Conservation (phyloP, 2,329 filamentous ascomycete genomes). For the Claviceps humidiphila region DNA sequence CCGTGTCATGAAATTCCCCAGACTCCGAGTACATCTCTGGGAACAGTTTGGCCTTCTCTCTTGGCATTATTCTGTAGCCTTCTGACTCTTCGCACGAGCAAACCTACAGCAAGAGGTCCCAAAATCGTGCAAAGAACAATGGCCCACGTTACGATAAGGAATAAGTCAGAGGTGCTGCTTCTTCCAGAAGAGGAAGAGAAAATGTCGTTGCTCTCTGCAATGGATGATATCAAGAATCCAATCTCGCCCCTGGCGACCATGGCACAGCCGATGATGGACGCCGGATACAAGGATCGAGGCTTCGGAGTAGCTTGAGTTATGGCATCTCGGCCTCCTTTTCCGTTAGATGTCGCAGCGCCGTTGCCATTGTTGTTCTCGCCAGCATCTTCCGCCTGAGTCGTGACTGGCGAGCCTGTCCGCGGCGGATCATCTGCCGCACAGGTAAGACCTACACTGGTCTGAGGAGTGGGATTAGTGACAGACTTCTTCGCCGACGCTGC, state of each 20-base stretch:
- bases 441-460: background rate
- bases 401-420: background rate
- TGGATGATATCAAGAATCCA: slow-evolving; percentile 59
- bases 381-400: background rate
- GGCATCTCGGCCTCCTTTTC: background rate
- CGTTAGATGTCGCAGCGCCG: background rate
- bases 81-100: slow-evolving; percentile 30
- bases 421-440: background rate
- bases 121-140: slow-evolving; percentile 41
- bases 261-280: slow-evolving; percentile 47
- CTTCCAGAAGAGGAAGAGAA: slow-evolving; percentile 15
- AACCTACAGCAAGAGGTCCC: slow-evolving; percentile 34
- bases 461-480: background rate
- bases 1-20: slow-evolving; percentile 1
- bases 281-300: slow-evolving; percentile 52
- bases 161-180: slow-evolving; percentile 26
- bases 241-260: slow-evolving; percentile 76
- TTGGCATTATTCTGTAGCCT: slow-evolving; percentile 8
- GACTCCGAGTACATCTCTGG: slow-evolving; percentile 1
- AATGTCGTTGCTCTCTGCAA: slow-evolving; percentile 43
- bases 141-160: slow-evolving; percentile 41
- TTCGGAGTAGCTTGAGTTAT: slow-evolving; percentile 21
- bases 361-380: background rate
- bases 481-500: background rate
- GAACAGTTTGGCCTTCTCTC: slow-evolving; percentile 1